Evolutionary conservation across 352 stramenopile species (phyloP), one percentile per base, ranked within the genome.

Genomic region (Globisporangium viniferum): DNA sequence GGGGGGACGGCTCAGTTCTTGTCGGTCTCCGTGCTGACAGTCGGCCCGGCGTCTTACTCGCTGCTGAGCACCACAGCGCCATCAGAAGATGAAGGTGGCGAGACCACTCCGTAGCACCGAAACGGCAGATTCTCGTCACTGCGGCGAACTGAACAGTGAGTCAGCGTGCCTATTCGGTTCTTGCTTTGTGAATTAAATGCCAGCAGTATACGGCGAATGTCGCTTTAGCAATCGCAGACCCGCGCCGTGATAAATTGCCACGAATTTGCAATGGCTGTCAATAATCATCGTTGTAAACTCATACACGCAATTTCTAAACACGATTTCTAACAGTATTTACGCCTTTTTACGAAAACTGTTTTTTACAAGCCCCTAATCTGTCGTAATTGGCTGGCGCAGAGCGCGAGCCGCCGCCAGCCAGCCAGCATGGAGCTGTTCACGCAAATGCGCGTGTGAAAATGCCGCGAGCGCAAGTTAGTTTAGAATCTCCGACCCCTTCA

Each of bases 401-500:
- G 53, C 36, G 51, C 29, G n/a, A 65, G 27, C 22, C 18, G 44
- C 12, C 20, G 39, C 39, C 39, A 66, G 29, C 31, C 61, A 56
- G 48, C 48, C 44, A 65, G 60, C 48, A 29, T 41, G 8, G 6
- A 46, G 31, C 31, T 46, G 55, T 18, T 46, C 29, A 5, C 24
- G 3, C 9, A 8, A n/a, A 12, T 22, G 44, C 7, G 41, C 15
- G 18, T 51, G 20, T 51, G 44, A 24, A 51, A 51, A 15, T 41
- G 5, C 5, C 5, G 15, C 7, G 20, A 46, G 55, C 31, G 53
- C 24, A 22, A 35, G 3, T 24, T 39, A 62, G 35, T 71, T 71
- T 60, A 68, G 67, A 72, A 72, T 72, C 67, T 72, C 67, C 44
- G 69, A 81, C 68, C 74, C 72, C 72, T 70, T 72, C 75, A 70